Conservation (phyloP, 2,329 filamentous ascomycete genomes). For the Penicillium palitans region DNA sequence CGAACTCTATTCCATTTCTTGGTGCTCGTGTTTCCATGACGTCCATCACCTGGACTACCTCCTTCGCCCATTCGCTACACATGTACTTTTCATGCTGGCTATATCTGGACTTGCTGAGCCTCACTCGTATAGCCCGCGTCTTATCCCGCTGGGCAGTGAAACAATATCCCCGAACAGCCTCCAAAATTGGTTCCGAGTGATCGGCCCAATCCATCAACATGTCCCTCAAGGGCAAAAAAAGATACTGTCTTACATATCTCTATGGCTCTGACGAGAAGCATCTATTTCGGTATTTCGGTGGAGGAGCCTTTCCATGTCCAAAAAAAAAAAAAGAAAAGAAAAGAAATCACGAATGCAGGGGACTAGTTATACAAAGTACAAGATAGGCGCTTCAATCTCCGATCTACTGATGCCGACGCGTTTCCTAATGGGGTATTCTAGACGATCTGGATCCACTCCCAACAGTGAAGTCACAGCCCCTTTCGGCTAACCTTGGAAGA, state of each 20-base stretch:
- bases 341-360: background rate
- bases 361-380: background rate
- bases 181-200: background rate
- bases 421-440: background rate
- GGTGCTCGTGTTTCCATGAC: slow-evolving; percentile 1
- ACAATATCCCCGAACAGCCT: background rate
- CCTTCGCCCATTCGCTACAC: too few relatives aligned
- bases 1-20: background rate
- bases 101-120: background rate
- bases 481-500: too few relatives aligned
- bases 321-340: too few relatives aligned
- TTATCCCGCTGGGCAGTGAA: background rate
- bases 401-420: background rate
- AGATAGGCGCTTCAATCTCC: background rate
- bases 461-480: background rate
- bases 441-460: background rate
- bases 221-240: background rate
- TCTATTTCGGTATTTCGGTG: too few relatives aligned
- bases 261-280: too few relatives aligned
- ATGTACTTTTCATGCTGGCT: background rate
- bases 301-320: too few relatives aligned
- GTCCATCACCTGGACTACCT: background rate
- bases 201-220: background rate
- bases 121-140: slow-evolving; percentile 2
- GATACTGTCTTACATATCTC: too few relatives aligned